Evolutionary conservation across 495 filamentous ascomycete genomes (phyloP).

Genomic region (Penicillium steckii): DNA sequence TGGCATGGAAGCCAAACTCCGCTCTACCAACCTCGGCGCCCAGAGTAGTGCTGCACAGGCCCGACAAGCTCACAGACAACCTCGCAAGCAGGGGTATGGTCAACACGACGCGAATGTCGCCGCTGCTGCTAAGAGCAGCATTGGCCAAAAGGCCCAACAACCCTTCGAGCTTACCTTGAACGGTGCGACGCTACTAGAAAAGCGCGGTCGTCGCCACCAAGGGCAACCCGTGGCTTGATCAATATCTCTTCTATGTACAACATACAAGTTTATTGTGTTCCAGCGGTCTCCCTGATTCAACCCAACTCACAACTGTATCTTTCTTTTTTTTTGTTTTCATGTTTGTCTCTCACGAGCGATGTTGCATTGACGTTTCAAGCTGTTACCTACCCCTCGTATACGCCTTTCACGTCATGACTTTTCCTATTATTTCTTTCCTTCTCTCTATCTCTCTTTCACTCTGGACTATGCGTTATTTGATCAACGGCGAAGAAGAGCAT

Average conservation of each 20-base stretch:
- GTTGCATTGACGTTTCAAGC: constrained; percentile 8
- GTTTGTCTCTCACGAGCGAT: constrained; percentile 9
- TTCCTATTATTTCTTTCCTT: background rate
- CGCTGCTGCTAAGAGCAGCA: constrained; percentile 75
- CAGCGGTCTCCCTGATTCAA: background rate
- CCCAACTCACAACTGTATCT: background rate
- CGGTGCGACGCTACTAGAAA: constrained; percentile 81
- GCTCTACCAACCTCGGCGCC: constrained; percentile 69
- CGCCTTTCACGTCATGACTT: background rate
- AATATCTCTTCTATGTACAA: constrained; percentile 1
- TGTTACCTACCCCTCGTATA: background rate
- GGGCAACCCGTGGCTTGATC: constrained; percentile 31
- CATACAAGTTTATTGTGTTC: constrained; percentile 1
- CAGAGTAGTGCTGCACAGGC: constrained; percentile 56
- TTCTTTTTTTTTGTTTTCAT: background rate
- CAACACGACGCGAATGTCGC: constrained; percentile 77
- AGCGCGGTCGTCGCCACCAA: constrained; percentile 55
- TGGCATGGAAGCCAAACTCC: constrained; percentile 81
- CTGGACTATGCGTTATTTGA: constrained; percentile 5
- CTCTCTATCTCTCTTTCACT: constrained; percentile 2
- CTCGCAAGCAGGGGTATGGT: constrained; percentile 67
- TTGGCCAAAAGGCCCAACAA: constrained; percentile 58
- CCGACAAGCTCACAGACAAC: constrained; percentile 52
- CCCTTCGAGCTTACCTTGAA: constrained; percentile 91
- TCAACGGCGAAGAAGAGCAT: constrained; percentile 18